phyloP scores from a whole-genome alignment of 1,284 basidiomycete species.

The Grifola frondosa region DNA sequence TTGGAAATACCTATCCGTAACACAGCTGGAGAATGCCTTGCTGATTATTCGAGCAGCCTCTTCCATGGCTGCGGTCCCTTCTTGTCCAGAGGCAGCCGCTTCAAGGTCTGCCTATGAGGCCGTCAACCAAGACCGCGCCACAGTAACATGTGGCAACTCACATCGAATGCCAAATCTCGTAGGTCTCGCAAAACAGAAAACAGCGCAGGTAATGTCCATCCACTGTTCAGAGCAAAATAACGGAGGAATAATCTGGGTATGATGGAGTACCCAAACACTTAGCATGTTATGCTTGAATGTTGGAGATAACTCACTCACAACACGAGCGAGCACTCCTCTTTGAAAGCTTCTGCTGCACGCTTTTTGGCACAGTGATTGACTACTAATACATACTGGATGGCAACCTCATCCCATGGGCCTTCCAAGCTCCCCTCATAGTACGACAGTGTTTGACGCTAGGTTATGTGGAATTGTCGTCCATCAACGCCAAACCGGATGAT shows the following conservation, averaged over 20 bases:
- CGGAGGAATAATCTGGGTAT: slow-evolving; percentile 64
- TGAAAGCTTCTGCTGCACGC: slow-evolving; percentile 69
- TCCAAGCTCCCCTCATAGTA: slow-evolving; percentile 64
- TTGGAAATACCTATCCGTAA: slow-evolving; percentile 76
- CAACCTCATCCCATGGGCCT: slow-evolving; percentile 79
- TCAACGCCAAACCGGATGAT: not conserved
- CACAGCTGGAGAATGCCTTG: slow-evolving; percentile 89
- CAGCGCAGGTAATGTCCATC: slow-evolving; percentile 80
- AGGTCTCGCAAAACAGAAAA: slow-evolving; percentile 81
- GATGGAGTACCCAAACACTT: not conserved
- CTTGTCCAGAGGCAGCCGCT: slow-evolving; percentile 55
- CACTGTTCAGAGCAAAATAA: slow-evolving; percentile 73
- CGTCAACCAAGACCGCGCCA: not conserved
- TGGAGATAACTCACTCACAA: slow-evolving; percentile 25
- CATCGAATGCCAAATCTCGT: slow-evolving; percentile 78
- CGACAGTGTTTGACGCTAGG: slow-evolving; percentile 48
- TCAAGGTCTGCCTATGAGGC: slow-evolving; percentile 64
- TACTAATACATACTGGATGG: slow-evolving; percentile 74
- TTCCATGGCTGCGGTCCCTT: slow-evolving; percentile 77
- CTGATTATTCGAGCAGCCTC: slow-evolving; percentile 89
- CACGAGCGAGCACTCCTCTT: slow-evolving; percentile 50
- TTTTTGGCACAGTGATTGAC: slow-evolving; percentile 67
- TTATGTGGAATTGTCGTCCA: too few relatives aligned
- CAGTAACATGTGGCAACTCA: slow-evolving; percentile 25
- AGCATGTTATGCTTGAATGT: not conserved